These are phyloP conservation scores for Collybiopsis confluens DNA, from an alignment of 768 basidiomycete genomes.

Conservation along the genomic window DNA sequence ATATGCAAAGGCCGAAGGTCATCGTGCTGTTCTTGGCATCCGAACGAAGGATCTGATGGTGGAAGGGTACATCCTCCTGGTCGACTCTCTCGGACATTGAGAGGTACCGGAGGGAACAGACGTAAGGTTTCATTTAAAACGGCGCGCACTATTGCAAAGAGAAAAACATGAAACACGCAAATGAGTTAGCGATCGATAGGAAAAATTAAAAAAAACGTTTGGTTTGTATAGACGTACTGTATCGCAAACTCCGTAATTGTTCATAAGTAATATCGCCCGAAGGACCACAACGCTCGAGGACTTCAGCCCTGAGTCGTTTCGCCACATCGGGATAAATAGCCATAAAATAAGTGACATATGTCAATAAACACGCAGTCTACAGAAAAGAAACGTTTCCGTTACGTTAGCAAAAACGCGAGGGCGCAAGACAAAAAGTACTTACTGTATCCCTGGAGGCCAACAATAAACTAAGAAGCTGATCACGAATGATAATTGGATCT, in stretches of 20 bases:
- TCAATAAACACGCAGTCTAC: constrained; percentile 72
- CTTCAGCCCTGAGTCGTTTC: constrained; percentile 52
- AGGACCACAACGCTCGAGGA: constrained; percentile 50
- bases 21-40: constrained; percentile 16
- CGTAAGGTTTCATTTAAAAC: constrained; percentile 78
- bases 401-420: too few species aligned
- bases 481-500: constrained; percentile 67
- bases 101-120: constrained; percentile 74
- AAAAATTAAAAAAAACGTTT: constrained; percentile 14
- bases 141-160: constrained; percentile 51
- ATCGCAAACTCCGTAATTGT: constrained; percentile 55
- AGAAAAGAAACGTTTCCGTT: constrained; percentile 8
- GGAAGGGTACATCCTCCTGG: constrained; percentile 46
- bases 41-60: constrained; percentile 42
- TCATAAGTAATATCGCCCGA: constrained; percentile 49
- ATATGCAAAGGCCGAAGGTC: constrained; percentile 48
- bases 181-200: too few species aligned
- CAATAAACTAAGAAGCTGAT: constrained; percentile 74
- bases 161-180: constrained; percentile 1
- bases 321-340: constrained; percentile 58
- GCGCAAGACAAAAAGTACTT: constrained; percentile 19
- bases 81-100: constrained; percentile 63
- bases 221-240: constrained; percentile 62
- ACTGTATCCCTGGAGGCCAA: constrained; percentile 79
- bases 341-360: constrained; percentile 67